Evolutionary conservation across 1,284 basidiomycete genomes (phyloP).

Genomic region (Cryptococcus sp.): DNA sequence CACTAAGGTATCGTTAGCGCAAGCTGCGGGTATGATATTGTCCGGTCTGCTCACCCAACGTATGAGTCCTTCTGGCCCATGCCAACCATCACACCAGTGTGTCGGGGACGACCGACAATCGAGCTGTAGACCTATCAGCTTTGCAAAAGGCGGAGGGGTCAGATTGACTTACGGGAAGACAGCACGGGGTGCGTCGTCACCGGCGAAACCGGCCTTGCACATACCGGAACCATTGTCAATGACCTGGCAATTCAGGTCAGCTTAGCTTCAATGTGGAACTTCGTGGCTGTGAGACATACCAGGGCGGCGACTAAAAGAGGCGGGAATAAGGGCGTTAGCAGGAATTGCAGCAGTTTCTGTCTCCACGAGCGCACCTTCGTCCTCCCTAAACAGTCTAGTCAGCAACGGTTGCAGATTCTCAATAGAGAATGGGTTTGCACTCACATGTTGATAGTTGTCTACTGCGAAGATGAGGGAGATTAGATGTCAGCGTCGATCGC

Average conservation of each 20-base stretch:
- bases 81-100: conserved; percentile 90
- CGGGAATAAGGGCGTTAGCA: conserved; percentile 3
- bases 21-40: not conserved
- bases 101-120: conserved; percentile 88
- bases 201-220: conserved; percentile 88
- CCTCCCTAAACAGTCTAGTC: conserved; percentile 38
- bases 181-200: conserved; percentile 75
- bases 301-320: conserved; percentile 46
- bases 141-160: not conserved
- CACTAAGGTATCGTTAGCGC: conserved; percentile 55
- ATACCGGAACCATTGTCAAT: conserved; percentile 87
- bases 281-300: conserved; percentile 22
- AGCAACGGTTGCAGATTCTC: conserved; percentile 4
- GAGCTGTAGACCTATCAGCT: conserved; percentile 58
- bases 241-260: conserved; percentile 55
- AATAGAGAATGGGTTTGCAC: not conserved
- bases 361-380: conserved; percentile 40
- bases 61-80: conserved; percentile 87
- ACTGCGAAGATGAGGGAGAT: not conserved
- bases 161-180: conserved; percentile 64
- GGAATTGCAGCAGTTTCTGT: not conserved
- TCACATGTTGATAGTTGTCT: conserved; percentile 14
- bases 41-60: conserved; percentile 64
- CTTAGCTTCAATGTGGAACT: not conserved
- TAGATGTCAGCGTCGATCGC: too few relatives aligned